Conservation (phyloP, 1,139 yeast genomes). For the Hansenula sp. region DNA sequence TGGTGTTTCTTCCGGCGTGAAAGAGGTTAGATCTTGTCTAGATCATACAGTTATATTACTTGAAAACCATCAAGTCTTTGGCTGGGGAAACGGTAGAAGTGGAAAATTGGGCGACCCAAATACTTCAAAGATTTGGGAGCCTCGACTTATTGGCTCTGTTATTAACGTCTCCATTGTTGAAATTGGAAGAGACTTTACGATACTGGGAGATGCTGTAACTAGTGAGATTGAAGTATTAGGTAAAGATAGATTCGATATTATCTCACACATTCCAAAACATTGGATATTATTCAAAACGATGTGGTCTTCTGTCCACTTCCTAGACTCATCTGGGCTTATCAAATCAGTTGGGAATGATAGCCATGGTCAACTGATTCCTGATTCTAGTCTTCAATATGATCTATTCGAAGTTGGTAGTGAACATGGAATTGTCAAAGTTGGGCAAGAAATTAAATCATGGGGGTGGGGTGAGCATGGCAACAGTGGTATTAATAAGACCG, state of each 20-base stretch:
- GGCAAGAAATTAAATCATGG: conserved; percentile 58
- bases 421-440: conserved; percentile 53
- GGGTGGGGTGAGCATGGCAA: conserved; percentile 99
- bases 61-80: conserved; percentile 45
- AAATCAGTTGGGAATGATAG: conserved; percentile 68
- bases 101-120: conserved; percentile 50
- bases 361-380: conserved; percentile 61
- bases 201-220: conserved; percentile 9
- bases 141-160: conserved; percentile 22
- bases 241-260: conserved; percentile 26
- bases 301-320: conserved; percentile 79
- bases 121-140: conserved; percentile 20
- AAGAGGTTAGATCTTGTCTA: conserved; percentile 45
- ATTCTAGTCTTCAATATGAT: conserved; percentile 5
- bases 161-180: conserved; percentile 18
- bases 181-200: conserved; percentile 46
- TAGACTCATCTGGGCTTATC: conserved; percentile 25
- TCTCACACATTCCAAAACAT: conserved; percentile 8
- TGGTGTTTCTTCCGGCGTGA: conserved; percentile 12
- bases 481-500: conserved; percentile 51
- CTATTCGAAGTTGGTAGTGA: conserved; percentile 70
- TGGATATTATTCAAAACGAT: conserved; percentile 42
- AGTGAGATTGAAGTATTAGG: conserved; percentile 22
- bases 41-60: conserved; percentile 50
- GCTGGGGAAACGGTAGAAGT: conserved; percentile 83